Conservation (phyloP, 805 yeast genomes). For the Pichia deserticola region DNA sequence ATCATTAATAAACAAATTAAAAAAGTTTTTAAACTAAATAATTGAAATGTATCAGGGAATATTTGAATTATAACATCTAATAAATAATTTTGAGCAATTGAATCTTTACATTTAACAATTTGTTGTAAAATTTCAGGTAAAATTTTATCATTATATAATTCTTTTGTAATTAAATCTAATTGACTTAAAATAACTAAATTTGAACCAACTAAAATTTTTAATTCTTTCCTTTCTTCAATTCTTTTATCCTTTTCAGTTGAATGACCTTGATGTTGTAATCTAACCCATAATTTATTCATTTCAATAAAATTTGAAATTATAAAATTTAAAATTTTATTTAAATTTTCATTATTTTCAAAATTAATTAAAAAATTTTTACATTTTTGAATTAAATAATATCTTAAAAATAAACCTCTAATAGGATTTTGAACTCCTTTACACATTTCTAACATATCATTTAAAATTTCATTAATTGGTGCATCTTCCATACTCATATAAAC, state of each 20-base stretch:
- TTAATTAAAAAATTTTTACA: conserved; percentile 58
- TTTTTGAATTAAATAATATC: conserved; percentile 83
- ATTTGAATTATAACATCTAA: conserved; percentile 89
- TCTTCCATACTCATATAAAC: conserved; percentile 73
- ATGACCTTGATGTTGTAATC: conserved; percentile 93
- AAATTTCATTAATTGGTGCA: conserved; percentile 75
- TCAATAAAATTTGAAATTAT: conserved; percentile 84
- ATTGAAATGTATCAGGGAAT: conserved; percentile 88
- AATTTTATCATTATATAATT: conserved; percentile 41
- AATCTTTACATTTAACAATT: conserved; percentile 85
- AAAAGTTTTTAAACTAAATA: conserved; percentile 60
- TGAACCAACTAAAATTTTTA: conserved; percentile 87
- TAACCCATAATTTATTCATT: conserved; percentile 97
- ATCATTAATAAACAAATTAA: conserved; percentile 59
- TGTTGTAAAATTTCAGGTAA: conserved; percentile 83
- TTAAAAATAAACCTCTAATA: conserved; percentile 77
- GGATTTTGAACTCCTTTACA: conserved; percentile 96
- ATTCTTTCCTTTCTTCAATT: conserved; percentile 72
- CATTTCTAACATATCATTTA: conserved; percentile 97
- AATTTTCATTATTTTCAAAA: conserved; percentile 25
- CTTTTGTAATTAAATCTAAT: conserved; percentile 62
- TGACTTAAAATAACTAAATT: conserved; percentile 86
- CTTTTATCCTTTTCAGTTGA: conserved; percentile 72
- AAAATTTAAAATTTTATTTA: conserved; percentile 68
- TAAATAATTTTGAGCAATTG: conserved; percentile 85